These are phyloP conservation scores for Plasmodium cynomolgi DNA, from an alignment of 169 alveolate genomes.

Conservation along the genomic window DNA sequence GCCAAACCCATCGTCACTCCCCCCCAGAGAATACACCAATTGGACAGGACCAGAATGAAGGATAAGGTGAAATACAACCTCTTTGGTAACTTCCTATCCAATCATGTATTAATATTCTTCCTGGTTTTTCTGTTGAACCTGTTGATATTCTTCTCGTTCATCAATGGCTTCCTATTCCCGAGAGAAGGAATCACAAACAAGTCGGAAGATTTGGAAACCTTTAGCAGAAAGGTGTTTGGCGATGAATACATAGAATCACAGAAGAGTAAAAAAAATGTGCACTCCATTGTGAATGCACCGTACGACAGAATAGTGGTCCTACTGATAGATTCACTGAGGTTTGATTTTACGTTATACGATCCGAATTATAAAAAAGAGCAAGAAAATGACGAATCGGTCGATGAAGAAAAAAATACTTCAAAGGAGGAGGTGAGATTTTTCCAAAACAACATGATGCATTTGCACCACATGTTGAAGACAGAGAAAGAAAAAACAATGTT, in stretches of 20 bases:
- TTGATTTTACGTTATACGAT: constrained; percentile 81
- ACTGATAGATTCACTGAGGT: constrained; percentile 78
- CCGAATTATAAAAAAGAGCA: constrained; percentile 56
- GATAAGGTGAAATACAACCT: neutral
- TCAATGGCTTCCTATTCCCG: constrained; percentile 64
- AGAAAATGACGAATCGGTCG: neutral
- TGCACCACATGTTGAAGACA: constrained; percentile 70
- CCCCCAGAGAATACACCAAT: neutral
- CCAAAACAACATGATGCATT: constrained; percentile 75
- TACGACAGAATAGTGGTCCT: constrained; percentile 66
- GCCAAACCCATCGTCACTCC: neutral
- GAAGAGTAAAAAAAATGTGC: constrained; percentile 27
- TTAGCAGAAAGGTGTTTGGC: constrained; percentile 62
- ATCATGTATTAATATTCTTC: constrained; percentile 35
- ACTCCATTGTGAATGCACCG: constrained; percentile 74
- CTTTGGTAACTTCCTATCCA: constrained; percentile 6
- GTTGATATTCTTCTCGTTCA: constrained; percentile 32
- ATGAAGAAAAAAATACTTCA: constrained; percentile 24
- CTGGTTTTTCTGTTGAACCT: constrained; percentile 14
- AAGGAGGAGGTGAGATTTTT: constrained; percentile 18
- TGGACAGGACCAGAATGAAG: constrained; percentile 5
- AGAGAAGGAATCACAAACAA: constrained; percentile 35
- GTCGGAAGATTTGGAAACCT: constrained; percentile 43
- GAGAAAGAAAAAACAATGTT: constrained; percentile 62
- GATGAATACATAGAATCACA: constrained; percentile 51